A percentile compares a stretch with the other conserved stretches of the same genome.
These are phyloP conservation scores for Aspergillus carbonarius DNA, from an alignment of 2,329 filamentous ascomycete genomes.

Conservation along the genomic window DNA sequence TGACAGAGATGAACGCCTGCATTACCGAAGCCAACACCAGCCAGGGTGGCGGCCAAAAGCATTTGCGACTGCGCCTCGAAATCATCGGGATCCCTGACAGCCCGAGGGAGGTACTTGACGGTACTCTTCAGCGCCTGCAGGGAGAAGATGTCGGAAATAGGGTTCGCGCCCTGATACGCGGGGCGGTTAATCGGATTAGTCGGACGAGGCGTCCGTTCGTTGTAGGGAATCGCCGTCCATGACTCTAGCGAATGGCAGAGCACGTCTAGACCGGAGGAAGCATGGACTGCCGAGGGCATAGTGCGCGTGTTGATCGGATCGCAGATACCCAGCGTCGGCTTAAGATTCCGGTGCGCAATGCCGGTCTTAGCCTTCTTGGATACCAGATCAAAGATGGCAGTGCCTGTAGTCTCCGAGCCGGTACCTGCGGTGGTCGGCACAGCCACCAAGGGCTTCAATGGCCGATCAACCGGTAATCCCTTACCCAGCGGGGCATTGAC, in stretches of 20 bases:
- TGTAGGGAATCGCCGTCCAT: conserved; percentile 96
- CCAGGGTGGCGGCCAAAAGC: conserved; percentile 89
- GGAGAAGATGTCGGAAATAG: conserved; percentile 96
- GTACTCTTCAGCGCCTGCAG: conserved; percentile 79
- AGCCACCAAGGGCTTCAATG: conserved; percentile 73
- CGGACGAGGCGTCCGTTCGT: conserved; percentile 79
- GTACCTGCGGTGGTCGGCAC: conserved; percentile 85
- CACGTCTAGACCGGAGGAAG: conserved; percentile 88
- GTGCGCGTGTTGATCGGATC: conserved; percentile 87
- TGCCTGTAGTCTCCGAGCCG: conserved; percentile 92
- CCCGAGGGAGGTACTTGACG: conserved; percentile 87
- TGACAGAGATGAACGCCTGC: conserved; percentile 89
- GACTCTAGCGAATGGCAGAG: conserved; percentile 93
- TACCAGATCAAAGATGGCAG: conserved; percentile 95
- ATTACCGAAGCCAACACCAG: conserved; percentile 95
- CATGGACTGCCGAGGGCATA: conserved; percentile 93
- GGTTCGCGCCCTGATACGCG: conserved; percentile 95
- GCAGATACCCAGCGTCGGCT: conserved; percentile 88
- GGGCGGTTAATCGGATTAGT: conserved; percentile 86
- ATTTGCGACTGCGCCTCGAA: conserved; percentile 91
- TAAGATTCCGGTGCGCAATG: conserved; percentile 90
- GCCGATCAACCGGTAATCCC: conserved; percentile 70
- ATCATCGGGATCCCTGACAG: conserved; percentile 85
- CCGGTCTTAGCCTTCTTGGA: conserved; percentile 90
- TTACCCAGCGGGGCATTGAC: conserved; percentile 93